Conservation (phyloP, 371 early-diverging fungal species). For the Batkoa obscura region DNA sequence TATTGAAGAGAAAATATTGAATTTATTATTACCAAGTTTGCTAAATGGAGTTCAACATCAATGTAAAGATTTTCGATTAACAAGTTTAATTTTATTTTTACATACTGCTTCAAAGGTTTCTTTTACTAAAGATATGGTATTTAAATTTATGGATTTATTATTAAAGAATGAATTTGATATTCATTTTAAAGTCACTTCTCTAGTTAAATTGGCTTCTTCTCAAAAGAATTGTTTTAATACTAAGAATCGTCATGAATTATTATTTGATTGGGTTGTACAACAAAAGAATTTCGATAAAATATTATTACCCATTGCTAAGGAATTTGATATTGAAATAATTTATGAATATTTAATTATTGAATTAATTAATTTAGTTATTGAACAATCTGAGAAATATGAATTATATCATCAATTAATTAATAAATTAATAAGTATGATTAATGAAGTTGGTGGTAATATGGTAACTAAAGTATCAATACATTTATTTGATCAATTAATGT, state of each 20-base stretch:
- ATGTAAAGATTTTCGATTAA: background rate
- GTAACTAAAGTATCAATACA: no score
- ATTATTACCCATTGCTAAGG: background rate
- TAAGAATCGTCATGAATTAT: background rate
- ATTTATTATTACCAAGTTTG: background rate
- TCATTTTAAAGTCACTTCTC: background rate
- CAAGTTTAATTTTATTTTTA: background rate
- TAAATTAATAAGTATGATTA: no score
- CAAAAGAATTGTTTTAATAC: background rate
- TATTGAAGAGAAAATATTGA: background rate
- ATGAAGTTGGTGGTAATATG: no score
- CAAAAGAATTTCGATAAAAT: background rate
- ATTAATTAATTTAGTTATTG: background rate
- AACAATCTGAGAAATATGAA: slow-evolving; percentile 6
- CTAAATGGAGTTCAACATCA: background rate
- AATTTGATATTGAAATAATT: background rate
- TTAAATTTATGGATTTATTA: background rate
- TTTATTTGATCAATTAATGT: no score
- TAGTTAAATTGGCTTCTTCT: slow-evolving; percentile 9
- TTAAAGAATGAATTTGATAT: background rate
- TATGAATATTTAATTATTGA: background rate
- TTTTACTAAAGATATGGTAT: background rate
- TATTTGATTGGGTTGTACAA: background rate
- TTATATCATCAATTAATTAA: background rate
- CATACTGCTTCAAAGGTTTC: background rate